Conservation (phyloP, 2,329 filamentous ascomycete species). For the Pseudocercospora cruenta region DNA sequence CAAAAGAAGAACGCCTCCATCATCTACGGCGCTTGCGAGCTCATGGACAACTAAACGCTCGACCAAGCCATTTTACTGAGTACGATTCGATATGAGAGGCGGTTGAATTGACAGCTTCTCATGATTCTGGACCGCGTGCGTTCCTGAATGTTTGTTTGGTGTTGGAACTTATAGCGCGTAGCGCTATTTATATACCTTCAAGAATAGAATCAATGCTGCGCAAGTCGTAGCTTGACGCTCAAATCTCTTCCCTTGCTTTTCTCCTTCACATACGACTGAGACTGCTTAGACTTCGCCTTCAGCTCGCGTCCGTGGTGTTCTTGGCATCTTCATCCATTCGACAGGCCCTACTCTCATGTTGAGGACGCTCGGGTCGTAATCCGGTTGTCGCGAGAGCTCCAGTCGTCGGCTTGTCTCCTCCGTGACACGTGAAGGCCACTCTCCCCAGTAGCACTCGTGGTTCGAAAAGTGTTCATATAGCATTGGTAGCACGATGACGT, state of each 20-base stretch:
- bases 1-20: not conserved
- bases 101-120: not conserved
- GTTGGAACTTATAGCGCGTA: not conserved
- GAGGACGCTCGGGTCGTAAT: not conserved
- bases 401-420: slow-evolving; percentile 7
- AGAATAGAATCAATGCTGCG: not conserved
- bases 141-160: not conserved
- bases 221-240: not conserved
- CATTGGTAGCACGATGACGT: not conserved
- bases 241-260: not conserved
- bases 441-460: not conserved
- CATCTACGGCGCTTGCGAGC: not conserved
- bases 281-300: not conserved
- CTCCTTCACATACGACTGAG: not conserved
- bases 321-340: not conserved
- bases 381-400: not conserved
- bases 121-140: not conserved
- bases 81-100: not conserved
- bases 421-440: slow-evolving; percentile 2
- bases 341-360: not conserved
- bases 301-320: not conserved
- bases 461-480: slow-evolving; percentile 9
- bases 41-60: not conserved
- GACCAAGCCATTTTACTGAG: not conserved
- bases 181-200: not conserved